A percentile compares a stretch with the other conserved stretches of the same genome.
phyloP scores from a whole-genome alignment of 129 eudicot species.

The Flaveria linearis region DNA sequence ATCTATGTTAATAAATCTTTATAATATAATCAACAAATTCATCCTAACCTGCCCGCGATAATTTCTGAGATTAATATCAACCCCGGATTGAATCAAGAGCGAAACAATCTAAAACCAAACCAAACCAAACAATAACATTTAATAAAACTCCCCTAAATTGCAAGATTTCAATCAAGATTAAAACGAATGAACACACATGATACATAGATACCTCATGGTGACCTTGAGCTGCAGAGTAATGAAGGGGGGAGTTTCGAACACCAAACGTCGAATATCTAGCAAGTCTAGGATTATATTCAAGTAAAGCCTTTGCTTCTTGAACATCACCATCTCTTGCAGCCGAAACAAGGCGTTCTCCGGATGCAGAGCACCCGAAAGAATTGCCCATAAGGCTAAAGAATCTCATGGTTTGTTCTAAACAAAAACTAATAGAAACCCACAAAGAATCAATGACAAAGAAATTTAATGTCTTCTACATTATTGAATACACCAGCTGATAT shows the following conservation, averaged over 20 bases:
- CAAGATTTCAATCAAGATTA: background rate
- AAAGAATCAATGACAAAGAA: constrained; percentile 4
- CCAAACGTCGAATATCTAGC: constrained; percentile 84
- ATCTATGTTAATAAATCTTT: background rate
- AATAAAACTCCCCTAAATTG: background rate
- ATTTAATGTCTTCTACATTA: constrained; percentile 3
- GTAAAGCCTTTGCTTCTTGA: constrained; percentile 86
- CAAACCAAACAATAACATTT: background rate
- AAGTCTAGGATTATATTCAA: constrained; percentile 83
- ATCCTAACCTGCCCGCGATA: constrained; percentile 83
- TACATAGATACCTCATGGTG: constrained; percentile 92
- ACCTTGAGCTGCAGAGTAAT: constrained; percentile 94
- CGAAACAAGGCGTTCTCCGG: constrained; percentile 86
- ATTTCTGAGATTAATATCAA: constrained; percentile 86
- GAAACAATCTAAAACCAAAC: constrained; percentile 60
- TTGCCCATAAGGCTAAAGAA: constrained; percentile 77
- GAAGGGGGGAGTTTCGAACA: constrained; percentile 86
- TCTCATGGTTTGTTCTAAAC: constrained; percentile 45
- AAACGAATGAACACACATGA: background rate
- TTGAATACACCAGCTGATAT: background rate
- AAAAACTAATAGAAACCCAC: constrained; percentile 16
- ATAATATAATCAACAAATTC: background rate
- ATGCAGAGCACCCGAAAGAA: constrained; percentile 92
- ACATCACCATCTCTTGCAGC: constrained; percentile 96
- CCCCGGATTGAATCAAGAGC: constrained; percentile 74